A percentile compares a stretch with the other conserved stretches of the same genome.
Conservation (phyloP, 2,329 filamentous ascomycete species). For the Arthroderma sp. region DNA sequence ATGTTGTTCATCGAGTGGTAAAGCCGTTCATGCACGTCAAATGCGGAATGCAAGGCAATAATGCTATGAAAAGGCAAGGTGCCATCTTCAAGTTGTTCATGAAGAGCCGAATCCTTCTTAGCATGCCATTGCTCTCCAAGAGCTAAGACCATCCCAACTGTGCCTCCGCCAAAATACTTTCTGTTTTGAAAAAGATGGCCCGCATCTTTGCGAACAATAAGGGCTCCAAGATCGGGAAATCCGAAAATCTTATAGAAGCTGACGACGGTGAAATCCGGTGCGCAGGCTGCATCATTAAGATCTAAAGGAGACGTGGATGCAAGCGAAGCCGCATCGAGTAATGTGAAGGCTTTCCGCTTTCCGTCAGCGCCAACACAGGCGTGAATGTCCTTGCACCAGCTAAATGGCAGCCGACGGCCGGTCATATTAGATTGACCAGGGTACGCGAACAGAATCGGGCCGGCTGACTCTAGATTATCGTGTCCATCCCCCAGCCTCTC, state of each 20-base stretch:
- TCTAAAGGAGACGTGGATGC: slow-evolving; percentile 67
- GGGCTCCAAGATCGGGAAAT: slow-evolving; percentile 76
- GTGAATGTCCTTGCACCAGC: slow-evolving; percentile 49
- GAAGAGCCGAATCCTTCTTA: slow-evolving; percentile 57
- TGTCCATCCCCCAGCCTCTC: slow-evolving; percentile 21
- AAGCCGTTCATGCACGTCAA: slow-evolving; percentile 55
- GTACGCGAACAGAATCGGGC: slow-evolving; percentile 56
- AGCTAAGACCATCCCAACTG: slow-evolving; percentile 77
- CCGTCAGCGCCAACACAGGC: neutral
- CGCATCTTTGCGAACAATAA: slow-evolving; percentile 66
- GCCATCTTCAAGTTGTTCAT: slow-evolving; percentile 80
- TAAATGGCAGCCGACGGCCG: slow-evolving; percentile 59
- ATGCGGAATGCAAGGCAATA: slow-evolving; percentile 62
- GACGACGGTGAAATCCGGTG: slow-evolving; percentile 74
- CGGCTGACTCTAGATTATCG: slow-evolving; percentile 18
- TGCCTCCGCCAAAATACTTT: slow-evolving; percentile 86
- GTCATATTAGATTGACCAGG: slow-evolving; percentile 92
- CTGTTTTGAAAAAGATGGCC: slow-evolving; percentile 52
- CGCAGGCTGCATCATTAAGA: slow-evolving; percentile 46
- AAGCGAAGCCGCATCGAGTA: slow-evolving; percentile 75
- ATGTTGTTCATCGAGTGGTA: slow-evolving; percentile 61
- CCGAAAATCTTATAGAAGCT: slow-evolving; percentile 98
- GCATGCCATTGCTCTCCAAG: slow-evolving; percentile 74
- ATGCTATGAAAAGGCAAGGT: slow-evolving; percentile 87
- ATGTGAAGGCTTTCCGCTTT: slow-evolving; percentile 44